A percentile compares a stretch with the other conserved stretches of the same genome.
These are phyloP conservation scores for Cairneyella variabilis DNA, from an alignment of 495 filamentous ascomycete species.

Conservation along the genomic window DNA sequence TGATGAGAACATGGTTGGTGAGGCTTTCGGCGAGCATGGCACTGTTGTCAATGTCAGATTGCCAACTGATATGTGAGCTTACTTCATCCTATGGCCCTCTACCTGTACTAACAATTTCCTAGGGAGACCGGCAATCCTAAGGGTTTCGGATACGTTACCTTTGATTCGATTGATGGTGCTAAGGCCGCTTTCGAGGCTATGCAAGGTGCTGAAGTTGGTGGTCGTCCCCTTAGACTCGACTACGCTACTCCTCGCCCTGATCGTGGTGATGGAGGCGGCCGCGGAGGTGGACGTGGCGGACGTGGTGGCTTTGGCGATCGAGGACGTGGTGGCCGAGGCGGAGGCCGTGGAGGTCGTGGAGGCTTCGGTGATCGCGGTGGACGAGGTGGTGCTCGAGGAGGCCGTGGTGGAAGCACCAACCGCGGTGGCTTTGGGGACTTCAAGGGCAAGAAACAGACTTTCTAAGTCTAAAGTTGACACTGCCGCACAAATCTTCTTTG, in stretches of 20 bases:
- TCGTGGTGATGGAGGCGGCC: conserved; percentile 45
- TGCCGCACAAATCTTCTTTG: conserved; percentile 23
- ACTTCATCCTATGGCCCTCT: background rate
- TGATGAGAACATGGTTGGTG: conserved; percentile 68
- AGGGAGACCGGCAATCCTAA: conserved; percentile 82
- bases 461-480: conserved; percentile 47
- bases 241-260: conserved; percentile 73
- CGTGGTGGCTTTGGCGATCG: conserved; percentile 42
- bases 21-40: conserved; percentile 70
- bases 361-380: conserved; percentile 57
- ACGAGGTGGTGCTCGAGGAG: conserved; percentile 39
- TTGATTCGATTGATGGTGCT: conserved; percentile 79
- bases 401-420: conserved; percentile 57
- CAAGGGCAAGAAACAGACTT: conserved; percentile 88
- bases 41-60: conserved; percentile 75
- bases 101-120: conserved; percentile 33
- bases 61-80: conserved; percentile 73
- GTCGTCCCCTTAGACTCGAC: conserved; percentile 83
- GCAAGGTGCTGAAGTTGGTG: conserved; percentile 71
- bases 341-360: conserved; percentile 54
- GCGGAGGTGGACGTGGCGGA: conserved; percentile 45
- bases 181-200: conserved; percentile 70
- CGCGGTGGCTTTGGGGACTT: conserved; percentile 78
- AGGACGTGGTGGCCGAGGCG: conserved; percentile 51
- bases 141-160: conserved; percentile 93